phyloP scores from a whole-genome alignment of 768 basidiomycete species.

The Suillus subalutaceus region DNA sequence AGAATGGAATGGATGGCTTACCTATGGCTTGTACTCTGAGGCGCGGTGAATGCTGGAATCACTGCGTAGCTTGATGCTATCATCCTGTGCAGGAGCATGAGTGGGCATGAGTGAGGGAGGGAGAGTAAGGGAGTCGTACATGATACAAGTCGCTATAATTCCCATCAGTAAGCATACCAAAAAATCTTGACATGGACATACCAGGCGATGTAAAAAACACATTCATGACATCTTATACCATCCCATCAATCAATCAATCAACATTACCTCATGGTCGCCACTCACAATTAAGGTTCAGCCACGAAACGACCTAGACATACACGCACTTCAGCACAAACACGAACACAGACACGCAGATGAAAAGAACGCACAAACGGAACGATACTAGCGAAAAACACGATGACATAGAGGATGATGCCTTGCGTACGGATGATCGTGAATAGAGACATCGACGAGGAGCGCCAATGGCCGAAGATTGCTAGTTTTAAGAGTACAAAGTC shows the following conservation, averaged over 20 bases:
- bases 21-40: not conserved
- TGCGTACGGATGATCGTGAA: constrained; percentile 18
- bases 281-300: constrained; percentile 5
- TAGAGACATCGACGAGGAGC: constrained; percentile 13
- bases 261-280: not conserved
- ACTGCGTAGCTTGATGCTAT: not conserved
- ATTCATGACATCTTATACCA: not conserved
- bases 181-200: not conserved
- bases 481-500: constrained; percentile 24
- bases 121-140: not conserved
- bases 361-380: constrained; percentile 5
- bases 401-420: constrained; percentile 23
- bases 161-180: not conserved
- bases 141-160: not conserved
- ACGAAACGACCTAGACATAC: not conserved
- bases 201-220: not conserved
- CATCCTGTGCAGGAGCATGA: not conserved
- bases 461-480: constrained; percentile 19
- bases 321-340: not conserved
- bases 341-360: not conserved
- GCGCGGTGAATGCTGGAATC: not conserved
- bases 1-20: not conserved
- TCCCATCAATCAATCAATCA: not conserved
- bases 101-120: not conserved
- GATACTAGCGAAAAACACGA: constrained; percentile 22